phyloP scores from a whole-genome alignment of 2,329 filamentous ascomycete genomes.

The Leptographium lundbergii region DNA sequence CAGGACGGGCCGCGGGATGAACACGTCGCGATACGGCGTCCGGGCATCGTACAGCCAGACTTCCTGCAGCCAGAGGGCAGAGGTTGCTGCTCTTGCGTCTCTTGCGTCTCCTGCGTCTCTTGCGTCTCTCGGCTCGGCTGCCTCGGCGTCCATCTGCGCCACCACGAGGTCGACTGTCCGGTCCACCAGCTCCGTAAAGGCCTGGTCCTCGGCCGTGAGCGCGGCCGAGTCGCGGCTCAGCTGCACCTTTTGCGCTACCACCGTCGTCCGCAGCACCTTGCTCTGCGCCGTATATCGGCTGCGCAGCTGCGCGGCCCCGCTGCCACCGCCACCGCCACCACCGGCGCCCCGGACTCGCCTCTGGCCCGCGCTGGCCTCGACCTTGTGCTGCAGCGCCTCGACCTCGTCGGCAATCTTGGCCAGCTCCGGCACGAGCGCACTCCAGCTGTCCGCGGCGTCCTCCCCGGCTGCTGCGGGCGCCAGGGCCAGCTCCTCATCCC shows the following conservation, averaged over 20 bases:
- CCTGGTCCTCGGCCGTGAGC: slow-evolving; percentile 57
- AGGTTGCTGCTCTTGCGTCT: background rate
- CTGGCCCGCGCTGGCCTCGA: slow-evolving; percentile 26
- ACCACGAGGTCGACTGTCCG: slow-evolving; percentile 37
- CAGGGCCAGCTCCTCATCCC: slow-evolving; percentile 25
- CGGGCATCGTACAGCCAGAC: slow-evolving; percentile 63
- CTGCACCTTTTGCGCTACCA: slow-evolving; percentile 71
- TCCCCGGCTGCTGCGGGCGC: slow-evolving; percentile 20
- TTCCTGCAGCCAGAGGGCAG: slow-evolving; percentile 49
- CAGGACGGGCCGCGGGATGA: slow-evolving; percentile 58
- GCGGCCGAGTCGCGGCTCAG: slow-evolving; percentile 62
- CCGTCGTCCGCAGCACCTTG: slow-evolving; percentile 60
- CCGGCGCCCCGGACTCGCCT: background rate
- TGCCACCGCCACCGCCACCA: background rate
- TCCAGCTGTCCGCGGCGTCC: background rate
- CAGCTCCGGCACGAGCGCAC: slow-evolving; percentile 21
- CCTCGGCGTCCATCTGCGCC: slow-evolving; percentile 20
- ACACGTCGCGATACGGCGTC: slow-evolving; percentile 58
- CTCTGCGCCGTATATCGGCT: slow-evolving; percentile 64
- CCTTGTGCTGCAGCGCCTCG: slow-evolving; percentile 29
- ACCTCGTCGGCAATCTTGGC: slow-evolving; percentile 31
- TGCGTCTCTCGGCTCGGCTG: slow-evolving; percentile 17
- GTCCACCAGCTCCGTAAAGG: slow-evolving; percentile 55
- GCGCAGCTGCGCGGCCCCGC: slow-evolving; percentile 31
- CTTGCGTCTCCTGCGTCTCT: background rate